Evolutionary conservation across 1,284 basidiomycete species (phyloP), one percentile per base, ranked within the genome.

Genomic region (Tilletia indica): DNA sequence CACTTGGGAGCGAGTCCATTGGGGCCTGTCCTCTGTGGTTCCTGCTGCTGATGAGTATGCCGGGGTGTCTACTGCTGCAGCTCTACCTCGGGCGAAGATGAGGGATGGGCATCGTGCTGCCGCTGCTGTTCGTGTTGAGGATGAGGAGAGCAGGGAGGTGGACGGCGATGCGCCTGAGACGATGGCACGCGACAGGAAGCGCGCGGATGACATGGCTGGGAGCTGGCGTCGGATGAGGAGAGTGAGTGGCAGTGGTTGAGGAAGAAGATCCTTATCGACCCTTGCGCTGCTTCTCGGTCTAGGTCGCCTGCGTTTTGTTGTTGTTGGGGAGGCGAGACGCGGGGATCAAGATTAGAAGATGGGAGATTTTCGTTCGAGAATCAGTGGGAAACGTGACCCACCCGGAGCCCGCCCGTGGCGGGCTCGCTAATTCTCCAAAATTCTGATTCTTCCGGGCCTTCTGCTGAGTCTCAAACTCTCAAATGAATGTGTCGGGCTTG

Each of bases 1-100:
- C 11, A 84, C 82, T 56, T 83, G 76, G 19, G 70, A 70, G 14
- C 82, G 75, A 14, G 72, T 76, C 82, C 82, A 84, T 63, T 78
- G 36, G 3, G 25, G 25, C 25, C 25, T 31, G 25, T 31, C 25
- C 25, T 31, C 25, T 31, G 25, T 31, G 25, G 31, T 19, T 58
- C 34, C 21, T 12, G n/a, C 11, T 58, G 21, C 3, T 72, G 69
- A 78, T 76, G 61, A 36, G 12, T 34, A 25, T 38, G 61, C 34
- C 36, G 61, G 61, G 6, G 38, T 14, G 36, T 64, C 61, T 11
- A 64, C 61, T 34, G 61, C 61, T 12, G 61, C 36, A 5, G 61
- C 61, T 11, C 61, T 34, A 16, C 61, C 61, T 38, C 61, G 61
- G 31, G 61, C 61, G 36, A 64, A 64, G 61, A 64, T 21, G 61